Percentiles rank a stretch among this genome's conserved stretches.
Evolutionary conservation across 208 protist species (phyloP).

Genomic region (Crithidia brevicula): DNA sequence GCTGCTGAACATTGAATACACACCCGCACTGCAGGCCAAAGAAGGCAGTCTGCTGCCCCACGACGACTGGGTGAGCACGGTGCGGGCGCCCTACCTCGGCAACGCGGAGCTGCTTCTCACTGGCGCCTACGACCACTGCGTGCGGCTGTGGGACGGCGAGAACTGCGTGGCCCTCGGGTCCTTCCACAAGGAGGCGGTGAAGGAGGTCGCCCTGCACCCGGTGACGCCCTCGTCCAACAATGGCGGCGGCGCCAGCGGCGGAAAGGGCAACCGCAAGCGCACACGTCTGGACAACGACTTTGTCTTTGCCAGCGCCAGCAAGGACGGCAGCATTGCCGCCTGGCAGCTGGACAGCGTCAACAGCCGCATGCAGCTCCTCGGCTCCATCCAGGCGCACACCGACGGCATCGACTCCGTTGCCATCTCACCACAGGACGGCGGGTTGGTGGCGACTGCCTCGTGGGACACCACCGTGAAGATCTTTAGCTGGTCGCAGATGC

Average conservation of each 20-base stretch:
- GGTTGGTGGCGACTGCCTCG: slow-evolving; percentile 61
- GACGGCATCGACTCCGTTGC: slow-evolving; percentile 74
- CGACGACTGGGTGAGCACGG: slow-evolving; percentile 89
- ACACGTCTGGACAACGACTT: slow-evolving; percentile 48
- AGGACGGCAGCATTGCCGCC: slow-evolving; percentile 74
- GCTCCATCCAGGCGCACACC: slow-evolving; percentile 60
- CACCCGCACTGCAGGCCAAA: slow-evolving; percentile 73
- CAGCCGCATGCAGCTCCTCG: slow-evolving; percentile 49
- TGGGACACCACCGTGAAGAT: slow-evolving; percentile 87
- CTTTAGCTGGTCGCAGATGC: slow-evolving; percentile 63
- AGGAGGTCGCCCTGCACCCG: slow-evolving; percentile 71
- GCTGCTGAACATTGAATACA: slow-evolving; percentile 87
- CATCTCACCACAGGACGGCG: slow-evolving; percentile 58
- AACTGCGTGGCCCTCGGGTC: slow-evolving; percentile 75
- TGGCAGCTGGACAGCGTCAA: slow-evolving; percentile 56
- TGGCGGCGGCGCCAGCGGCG: slow-evolving; percentile 6
- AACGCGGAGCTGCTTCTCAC: slow-evolving; percentile 70
- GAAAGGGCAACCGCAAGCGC: slow-evolving; percentile 34
- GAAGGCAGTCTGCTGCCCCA: slow-evolving; percentile 83
- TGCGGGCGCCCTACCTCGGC: slow-evolving; percentile 62
- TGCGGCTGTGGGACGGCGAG: slow-evolving; percentile 81
- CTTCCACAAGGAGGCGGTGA: slow-evolving; percentile 74
- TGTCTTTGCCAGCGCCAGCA: slow-evolving; percentile 67
- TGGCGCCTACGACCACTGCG: slow-evolving; percentile 81
- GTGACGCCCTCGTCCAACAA: slow-evolving; percentile 16